A percentile compares a stretch with the other conserved stretches of the same genome.
Evolutionary conservation across 2,329 filamentous ascomycete genomes (phyloP).

Genomic region (Neopestalotiopsis sp.): DNA sequence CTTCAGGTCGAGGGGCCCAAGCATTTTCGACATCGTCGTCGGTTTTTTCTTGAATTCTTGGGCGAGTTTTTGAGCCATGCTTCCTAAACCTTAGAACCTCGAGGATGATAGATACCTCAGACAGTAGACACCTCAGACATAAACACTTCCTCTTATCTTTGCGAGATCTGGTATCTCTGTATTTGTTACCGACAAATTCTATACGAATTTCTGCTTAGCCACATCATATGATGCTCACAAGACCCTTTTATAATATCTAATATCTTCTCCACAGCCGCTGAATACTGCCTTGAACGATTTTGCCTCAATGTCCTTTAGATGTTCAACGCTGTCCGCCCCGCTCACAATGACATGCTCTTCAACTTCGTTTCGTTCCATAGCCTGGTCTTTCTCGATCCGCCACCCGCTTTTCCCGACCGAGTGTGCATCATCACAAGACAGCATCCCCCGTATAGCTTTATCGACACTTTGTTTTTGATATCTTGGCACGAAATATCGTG

Average conservation of each 20-base stretch:
- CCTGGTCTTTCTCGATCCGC: constrained; percentile 18
- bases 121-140: neutral
- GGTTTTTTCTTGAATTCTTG: constrained; percentile 2
- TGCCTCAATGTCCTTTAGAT: neutral
- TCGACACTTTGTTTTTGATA: constrained; percentile 16
- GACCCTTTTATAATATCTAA: neutral
- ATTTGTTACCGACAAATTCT: neutral
- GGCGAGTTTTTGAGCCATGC: neutral
- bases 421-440: neutral
- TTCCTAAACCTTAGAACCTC: neutral
- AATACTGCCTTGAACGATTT: neutral
- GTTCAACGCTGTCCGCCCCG: neutral
- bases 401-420: constrained; percentile 9
- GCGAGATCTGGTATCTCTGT: no score
- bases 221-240: neutral
- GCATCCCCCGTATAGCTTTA: neutral
- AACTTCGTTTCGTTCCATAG: constrained; percentile 10
- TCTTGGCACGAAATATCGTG: constrained; percentile 22
- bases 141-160: no score
- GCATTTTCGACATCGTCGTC: constrained; percentile 3
- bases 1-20: neutral
- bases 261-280: constrained; percentile 1
- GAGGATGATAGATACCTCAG: neutral
- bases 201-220: neutral
- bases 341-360: constrained; percentile 5